Evolutionary conservation across 2,329 filamentous ascomycete species (phyloP).

Genomic region (Fusarium virguliforme): DNA sequence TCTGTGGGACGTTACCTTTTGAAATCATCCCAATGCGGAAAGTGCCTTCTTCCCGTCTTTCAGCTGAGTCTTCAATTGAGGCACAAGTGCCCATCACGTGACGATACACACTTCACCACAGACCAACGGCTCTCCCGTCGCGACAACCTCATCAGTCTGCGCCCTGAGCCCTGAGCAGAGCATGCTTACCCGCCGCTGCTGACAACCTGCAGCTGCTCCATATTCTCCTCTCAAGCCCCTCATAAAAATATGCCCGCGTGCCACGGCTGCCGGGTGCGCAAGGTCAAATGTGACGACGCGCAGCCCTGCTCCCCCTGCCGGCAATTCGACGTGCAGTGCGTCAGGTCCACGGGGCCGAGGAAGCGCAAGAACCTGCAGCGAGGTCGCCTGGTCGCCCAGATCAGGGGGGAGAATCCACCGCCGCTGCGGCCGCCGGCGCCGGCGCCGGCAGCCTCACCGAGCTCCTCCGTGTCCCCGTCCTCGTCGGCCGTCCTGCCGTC

Average conservation of each 20-base stretch:
- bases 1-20: neutral
- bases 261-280: conserved; percentile 48
- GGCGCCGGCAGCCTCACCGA: conserved; percentile 26
- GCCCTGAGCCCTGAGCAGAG: conserved; percentile 5
- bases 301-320: conserved; percentile 45
- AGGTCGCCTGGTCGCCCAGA: conserved; percentile 44
- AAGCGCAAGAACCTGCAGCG: conserved; percentile 46
- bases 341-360: conserved; percentile 38
- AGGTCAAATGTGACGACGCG: conserved; percentile 49
- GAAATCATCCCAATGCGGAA: neutral
- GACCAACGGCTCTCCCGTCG: neutral
- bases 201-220: neutral
- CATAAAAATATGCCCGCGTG: conserved; percentile 41
- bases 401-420: conserved; percentile 35
- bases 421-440: neutral
- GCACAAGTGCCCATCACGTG: neutral
- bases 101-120: conserved; percentile 1
- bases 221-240: neutral
- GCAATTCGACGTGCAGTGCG: conserved; percentile 44
- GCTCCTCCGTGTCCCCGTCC: conserved; percentile 33
- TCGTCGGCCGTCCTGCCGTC: conserved; percentile 35
- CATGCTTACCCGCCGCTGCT: conserved; percentile 26
- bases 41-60: neutral
- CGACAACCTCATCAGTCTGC: conserved; percentile 1
- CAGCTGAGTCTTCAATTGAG: neutral